Percentiles rank a stretch among this genome's conserved stretches.
phyloP scores from a whole-genome alignment of 2,329 filamentous ascomycete species.

The Diaporthe citriasiana region DNA sequence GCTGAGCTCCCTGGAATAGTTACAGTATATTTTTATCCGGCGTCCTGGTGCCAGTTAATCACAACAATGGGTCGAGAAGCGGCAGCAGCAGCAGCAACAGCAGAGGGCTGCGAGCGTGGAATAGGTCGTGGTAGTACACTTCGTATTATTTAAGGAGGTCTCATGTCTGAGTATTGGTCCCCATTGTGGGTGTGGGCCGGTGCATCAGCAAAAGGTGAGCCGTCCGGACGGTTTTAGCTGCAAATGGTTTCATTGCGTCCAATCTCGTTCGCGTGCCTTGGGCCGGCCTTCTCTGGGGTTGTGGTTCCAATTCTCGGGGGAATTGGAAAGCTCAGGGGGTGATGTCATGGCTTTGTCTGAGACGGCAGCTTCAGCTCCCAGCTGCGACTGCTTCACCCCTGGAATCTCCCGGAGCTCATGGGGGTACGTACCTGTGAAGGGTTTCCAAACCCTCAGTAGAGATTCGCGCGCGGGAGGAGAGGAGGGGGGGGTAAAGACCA shows the following conservation, averaged over 20 bases:
- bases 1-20: neutral
- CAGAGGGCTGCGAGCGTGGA: neutral
- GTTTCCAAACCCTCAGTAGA: neutral
- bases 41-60: neutral
- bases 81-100: neutral
- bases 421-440: neutral
- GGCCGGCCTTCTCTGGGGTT: neutral
- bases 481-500: neutral
- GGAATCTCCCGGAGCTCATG: neutral
- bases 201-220: slow-evolving; percentile 6
- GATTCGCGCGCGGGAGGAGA: no score
- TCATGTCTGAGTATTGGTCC: neutral
- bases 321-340: slow-evolving; percentile 22
- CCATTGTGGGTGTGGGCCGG: slow-evolving; percentile 15
- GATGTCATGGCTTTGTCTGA: slow-evolving; percentile 32
- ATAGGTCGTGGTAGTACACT: neutral
- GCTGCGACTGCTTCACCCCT: slow-evolving; percentile 6
- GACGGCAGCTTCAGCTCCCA: slow-evolving; percentile 8
- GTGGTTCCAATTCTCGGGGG: slow-evolving; percentile 4
- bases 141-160: slow-evolving; percentile 36
- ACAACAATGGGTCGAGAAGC: neutral
- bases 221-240: slow-evolving; percentile 10
- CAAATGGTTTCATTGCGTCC: slow-evolving; percentile 32
- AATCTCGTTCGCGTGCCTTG: slow-evolving; percentile 33
- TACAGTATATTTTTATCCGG: neutral